A percentile compares a stretch with the other conserved stretches of the same genome.
phyloP scores from a whole-genome alignment of 805 yeast species.

The Saccharomyces mikatae region DNA sequence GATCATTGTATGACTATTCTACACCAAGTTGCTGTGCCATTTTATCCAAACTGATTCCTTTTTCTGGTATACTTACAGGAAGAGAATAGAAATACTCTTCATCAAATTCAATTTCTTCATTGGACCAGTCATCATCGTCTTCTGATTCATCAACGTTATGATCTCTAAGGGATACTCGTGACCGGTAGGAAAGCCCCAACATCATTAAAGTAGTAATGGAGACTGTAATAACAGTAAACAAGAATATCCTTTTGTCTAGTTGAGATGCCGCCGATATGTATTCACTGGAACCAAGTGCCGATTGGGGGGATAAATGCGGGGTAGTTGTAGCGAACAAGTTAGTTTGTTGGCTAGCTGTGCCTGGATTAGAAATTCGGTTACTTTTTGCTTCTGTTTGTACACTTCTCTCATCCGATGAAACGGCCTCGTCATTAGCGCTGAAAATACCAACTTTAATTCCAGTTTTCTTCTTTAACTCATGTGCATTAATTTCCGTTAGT shows the following conservation, averaged over 20 bases:
- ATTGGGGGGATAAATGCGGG: neutral
- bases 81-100: slow-evolving; percentile 5
- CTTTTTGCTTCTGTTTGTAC: neutral
- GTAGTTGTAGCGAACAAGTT: neutral
- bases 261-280: slow-evolving; percentile 9
- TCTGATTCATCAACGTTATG: neutral
- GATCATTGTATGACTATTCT: neutral
- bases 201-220: slow-evolving; percentile 5
- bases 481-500: neutral
- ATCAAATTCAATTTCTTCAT: slow-evolving; percentile 5
- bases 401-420: neutral
- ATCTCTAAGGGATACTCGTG: neutral
- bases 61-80: slow-evolving; percentile 4
- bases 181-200: slow-evolving; percentile 6
- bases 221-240: slow-evolving; percentile 2
- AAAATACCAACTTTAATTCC: slow-evolving; percentile 37
- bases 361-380: neutral
- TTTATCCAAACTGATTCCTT: slow-evolving; percentile 1
- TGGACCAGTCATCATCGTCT: slow-evolving; percentile 5
- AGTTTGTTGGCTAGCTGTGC: neutral
- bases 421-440: slow-evolving; percentile 23
- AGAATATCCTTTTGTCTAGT: slow-evolving; percentile 2
- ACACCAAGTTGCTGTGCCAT: slow-evolving; percentile 1
- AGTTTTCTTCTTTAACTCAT: slow-evolving; percentile 26
- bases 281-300: neutral